Evolutionary conservation across 2,329 filamentous ascomycete genomes (phyloP).

Genomic region (Diaporthe helianthi): DNA sequence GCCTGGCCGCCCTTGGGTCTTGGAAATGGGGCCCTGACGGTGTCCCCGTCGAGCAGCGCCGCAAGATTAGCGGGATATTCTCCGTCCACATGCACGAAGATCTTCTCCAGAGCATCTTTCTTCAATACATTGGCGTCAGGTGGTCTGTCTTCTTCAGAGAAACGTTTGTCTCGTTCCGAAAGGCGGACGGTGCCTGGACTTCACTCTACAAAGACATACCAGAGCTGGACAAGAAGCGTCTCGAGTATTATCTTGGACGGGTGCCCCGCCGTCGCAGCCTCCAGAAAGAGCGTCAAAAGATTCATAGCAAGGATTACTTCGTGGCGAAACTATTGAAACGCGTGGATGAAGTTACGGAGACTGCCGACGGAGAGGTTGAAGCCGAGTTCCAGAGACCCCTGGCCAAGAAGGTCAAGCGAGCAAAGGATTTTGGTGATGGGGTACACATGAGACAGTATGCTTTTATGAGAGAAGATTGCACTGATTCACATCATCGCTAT

Average conservation of each 20-base stretch:
- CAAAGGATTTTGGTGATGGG: background rate
- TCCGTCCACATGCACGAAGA: conserved; percentile 61
- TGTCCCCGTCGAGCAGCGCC: conserved; percentile 51
- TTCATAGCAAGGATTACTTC: conserved; percentile 52
- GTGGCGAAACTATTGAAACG: conserved; percentile 51
- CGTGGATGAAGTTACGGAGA: conserved; percentile 38
- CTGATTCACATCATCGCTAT: background rate
- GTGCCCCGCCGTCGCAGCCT: conserved; percentile 36
- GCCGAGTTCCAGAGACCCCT: conserved; percentile 41
- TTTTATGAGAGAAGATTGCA: conserved; percentile 39
- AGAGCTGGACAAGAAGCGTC: conserved; percentile 40
- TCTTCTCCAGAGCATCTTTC: conserved; percentile 57
- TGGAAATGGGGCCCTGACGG: conserved; percentile 55
- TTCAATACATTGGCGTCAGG: conserved; percentile 56
- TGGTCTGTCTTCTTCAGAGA: conserved; percentile 54
- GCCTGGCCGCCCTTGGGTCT: conserved; percentile 50
- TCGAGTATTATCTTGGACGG: conserved; percentile 48
- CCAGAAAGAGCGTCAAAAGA: conserved; percentile 41
- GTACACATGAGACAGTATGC: conserved; percentile 41
- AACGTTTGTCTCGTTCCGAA: conserved; percentile 44
- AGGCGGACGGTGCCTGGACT: conserved; percentile 47
- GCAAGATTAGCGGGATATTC: conserved; percentile 57
- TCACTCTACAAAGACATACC: conserved; percentile 42
- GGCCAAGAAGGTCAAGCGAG: background rate
- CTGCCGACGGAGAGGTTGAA: conserved; percentile 48